These are phyloP conservation scores for Saccharomyces hybrid DNA, from an alignment of 1,139 yeast species.

Conservation along the genomic window DNA sequence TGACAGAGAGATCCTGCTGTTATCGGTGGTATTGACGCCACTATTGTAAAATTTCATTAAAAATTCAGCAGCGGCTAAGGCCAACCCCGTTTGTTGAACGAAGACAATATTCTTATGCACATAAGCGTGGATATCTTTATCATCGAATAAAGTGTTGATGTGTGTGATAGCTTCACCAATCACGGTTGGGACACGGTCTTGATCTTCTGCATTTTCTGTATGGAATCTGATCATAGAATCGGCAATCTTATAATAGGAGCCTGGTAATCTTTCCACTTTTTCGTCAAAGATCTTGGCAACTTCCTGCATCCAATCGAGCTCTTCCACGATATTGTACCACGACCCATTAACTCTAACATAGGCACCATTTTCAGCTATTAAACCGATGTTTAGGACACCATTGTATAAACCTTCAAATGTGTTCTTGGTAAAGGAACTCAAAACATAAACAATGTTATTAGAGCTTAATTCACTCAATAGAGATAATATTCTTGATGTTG, in stretches of 20 bases:
- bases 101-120: conserved; percentile 59
- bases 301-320: conserved; percentile 46
- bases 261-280: conserved; percentile 69
- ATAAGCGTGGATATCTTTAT: conserved; percentile 64
- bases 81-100: conserved; percentile 47
- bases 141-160: conserved; percentile 62
- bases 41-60: conserved; percentile 25
- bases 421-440: conserved; percentile 52
- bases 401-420: conserved; percentile 60
- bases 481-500: conserved; percentile 41
- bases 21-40: conserved; percentile 3
- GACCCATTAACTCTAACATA: conserved; percentile 40
- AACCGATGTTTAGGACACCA: conserved; percentile 61
- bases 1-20: conserved; percentile 3
- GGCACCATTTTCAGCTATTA: conserved; percentile 85
- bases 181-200: conserved; percentile 52
- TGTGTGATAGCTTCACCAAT: conserved; percentile 80
- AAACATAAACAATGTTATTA: conserved; percentile 57
- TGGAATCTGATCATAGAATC: conserved; percentile 68
- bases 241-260: conserved; percentile 58
- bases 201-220: conserved; percentile 59
- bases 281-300: conserved; percentile 53
- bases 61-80: conserved; percentile 45
- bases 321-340: conserved; percentile 60
- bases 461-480: conserved; percentile 46